phyloP scores from a whole-genome alignment of 208 protist species.

The Leishmania arabica region DNA sequence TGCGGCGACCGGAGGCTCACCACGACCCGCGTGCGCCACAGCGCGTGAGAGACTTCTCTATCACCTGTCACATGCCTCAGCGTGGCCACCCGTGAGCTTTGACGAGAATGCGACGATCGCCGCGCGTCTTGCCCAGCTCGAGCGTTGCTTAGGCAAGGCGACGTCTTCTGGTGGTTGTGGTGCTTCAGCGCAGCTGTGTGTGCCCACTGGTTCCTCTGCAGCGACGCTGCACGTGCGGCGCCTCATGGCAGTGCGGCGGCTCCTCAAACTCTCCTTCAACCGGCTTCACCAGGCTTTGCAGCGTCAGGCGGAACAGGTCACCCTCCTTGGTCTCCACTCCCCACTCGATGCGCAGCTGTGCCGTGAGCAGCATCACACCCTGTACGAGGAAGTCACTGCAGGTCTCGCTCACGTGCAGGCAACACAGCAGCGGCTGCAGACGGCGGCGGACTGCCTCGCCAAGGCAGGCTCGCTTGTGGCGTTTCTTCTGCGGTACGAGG shows the following conservation, averaged over 20 bases:
- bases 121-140: constrained; percentile 45
- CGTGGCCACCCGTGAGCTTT: constrained; percentile 76
- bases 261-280: constrained; percentile 55
- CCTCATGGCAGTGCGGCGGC: constrained; percentile 53
- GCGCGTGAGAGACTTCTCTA: constrained; percentile 36
- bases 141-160: constrained; percentile 33
- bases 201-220: neutral
- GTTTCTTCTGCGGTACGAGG: constrained; percentile 39
- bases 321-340: constrained; percentile 54
- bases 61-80: constrained; percentile 40
- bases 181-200: neutral
- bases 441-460: constrained; percentile 27
- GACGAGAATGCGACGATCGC: constrained; percentile 48
- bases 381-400: constrained; percentile 48
- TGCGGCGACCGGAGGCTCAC: neutral
- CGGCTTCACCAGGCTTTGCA: constrained; percentile 61
- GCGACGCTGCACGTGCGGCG: constrained; percentile 37
- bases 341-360: constrained; percentile 68
- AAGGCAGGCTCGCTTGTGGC: constrained; percentile 47
- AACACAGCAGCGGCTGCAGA: constrained; percentile 39
- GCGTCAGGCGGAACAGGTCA: constrained; percentile 60
- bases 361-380: constrained; percentile 40
- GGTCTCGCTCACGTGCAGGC: constrained; percentile 46
- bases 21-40: neutral
- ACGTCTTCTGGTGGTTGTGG: neutral